phyloP scores from a whole-genome alignment of 2,329 filamentous ascomycete species.

The Fusarium albidum region DNA sequence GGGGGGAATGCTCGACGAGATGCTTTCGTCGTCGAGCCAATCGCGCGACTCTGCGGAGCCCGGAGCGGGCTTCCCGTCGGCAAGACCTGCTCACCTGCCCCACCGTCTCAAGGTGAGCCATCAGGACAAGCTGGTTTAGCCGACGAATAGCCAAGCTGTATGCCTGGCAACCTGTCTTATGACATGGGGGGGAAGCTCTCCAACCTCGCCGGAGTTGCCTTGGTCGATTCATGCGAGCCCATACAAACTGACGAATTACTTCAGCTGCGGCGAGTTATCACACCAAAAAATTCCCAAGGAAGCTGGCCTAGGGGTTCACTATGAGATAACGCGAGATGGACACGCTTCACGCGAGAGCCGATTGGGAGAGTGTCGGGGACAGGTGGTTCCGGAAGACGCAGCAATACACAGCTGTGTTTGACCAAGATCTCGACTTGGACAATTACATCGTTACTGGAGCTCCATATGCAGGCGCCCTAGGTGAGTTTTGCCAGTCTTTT shows the following conservation, averaged over 20 bases:
- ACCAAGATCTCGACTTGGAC: constrained; percentile 91
- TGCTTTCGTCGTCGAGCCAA: too few species aligned
- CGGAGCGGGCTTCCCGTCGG: background rate
- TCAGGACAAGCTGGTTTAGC: constrained; percentile 32
- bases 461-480: constrained; percentile 91
- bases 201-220: constrained; percentile 27
- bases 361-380: constrained; percentile 94
- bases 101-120: background rate
- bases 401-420: constrained; percentile 92
- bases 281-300: background rate
- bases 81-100: constrained; percentile 7
- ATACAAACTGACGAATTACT: constrained; percentile 16
- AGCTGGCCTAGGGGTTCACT: constrained; percentile 16
- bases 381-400: constrained; percentile 95
- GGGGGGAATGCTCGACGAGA: constrained; percentile 10
- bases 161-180: constrained; percentile 28
- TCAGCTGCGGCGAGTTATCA: constrained; percentile 9
- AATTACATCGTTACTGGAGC: constrained; percentile 93
- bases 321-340: constrained; percentile 58
- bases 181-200: constrained; percentile 27
- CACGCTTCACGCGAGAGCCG: constrained; percentile 74
- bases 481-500: constrained; percentile 59
- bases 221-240: constrained; percentile 4
- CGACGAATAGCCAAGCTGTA: constrained; percentile 42
- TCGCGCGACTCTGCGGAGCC: too few species aligned